Evolutionary conservation across 1,284 basidiomycete species (phyloP), one percentile per base, ranked within the genome.

Genomic region (Boletellus deceptivus): DNA sequence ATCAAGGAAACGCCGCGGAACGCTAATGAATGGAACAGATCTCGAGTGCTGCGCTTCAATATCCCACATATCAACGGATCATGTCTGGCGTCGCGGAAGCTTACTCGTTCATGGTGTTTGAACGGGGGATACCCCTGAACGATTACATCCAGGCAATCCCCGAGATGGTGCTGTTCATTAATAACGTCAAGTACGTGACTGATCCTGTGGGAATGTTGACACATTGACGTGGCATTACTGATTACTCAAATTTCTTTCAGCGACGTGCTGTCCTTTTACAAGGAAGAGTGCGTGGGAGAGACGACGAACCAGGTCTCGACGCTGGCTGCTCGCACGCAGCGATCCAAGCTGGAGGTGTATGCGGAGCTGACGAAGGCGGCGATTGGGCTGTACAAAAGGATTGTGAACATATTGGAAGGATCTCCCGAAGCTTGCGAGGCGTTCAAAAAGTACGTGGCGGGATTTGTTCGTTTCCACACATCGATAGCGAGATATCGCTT

Each of bases 201-300:
- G 11, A 9, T 17, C 18, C 6, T 17, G 11, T 39, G 24, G 29
- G 2, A 2, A 10, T 29, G 29, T 29, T 10, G 29, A 29, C 29
- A 10, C 11, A 10, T 29, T 10, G 29, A 29, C 29, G 29, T 7
- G 29, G 24, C 24, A 25, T 29, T 29, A 10, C 29, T 29, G 10
- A 29, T 29, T 10, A 29, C 33, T 3, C n/a, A 6, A n/a, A 10
- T 3, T 6, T 5, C 25, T 41, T 49, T 35, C 27, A 75, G 72
- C 36, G 71, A 76, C 38, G 55, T 73, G 16, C 50, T 75, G 0
- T 75, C 70, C 0, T 76, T 73, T 44, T 73, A 72, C 57, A 75
- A 75, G 53, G 74, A 74, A 57, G 73, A 74, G 45, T 39, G 62
- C 2, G 61, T 42, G 0, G 62, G 64, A 0, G 73, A 76, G 51